Percentiles rank a stretch among this genome's conserved stretches.
These are phyloP conservation scores for Pogostemon cablin DNA, from an alignment of 257 asterid species.

Conservation along the genomic window DNA sequence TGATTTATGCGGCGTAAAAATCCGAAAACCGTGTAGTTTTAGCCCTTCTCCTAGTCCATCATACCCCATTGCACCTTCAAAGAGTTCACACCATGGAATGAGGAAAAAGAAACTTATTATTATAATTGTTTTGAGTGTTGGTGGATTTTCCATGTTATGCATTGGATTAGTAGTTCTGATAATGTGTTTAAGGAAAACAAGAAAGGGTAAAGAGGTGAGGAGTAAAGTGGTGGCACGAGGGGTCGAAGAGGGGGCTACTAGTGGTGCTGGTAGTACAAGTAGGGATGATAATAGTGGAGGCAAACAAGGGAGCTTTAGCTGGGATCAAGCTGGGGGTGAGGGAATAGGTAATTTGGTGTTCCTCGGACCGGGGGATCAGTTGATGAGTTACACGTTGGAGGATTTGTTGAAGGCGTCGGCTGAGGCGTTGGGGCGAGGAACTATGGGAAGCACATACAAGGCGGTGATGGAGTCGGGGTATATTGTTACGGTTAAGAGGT, in stretches of 20 bases:
- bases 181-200: conserved; percentile 38
- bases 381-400: conserved; percentile 78
- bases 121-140: conserved; percentile 48
- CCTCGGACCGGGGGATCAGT: conserved; percentile 87
- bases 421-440: conserved; percentile 93
- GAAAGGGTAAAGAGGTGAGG: conserved; percentile 29
- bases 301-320: conserved; percentile 63
- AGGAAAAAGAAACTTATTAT: conserved; percentile 45
- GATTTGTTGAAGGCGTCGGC: conserved; percentile 97
- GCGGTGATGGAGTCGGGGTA: conserved; percentile 97
- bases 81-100: conserved; percentile 11
- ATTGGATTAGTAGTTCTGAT: conserved; percentile 30
- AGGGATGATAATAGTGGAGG: conserved; percentile 46
- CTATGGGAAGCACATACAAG: conserved; percentile 87
- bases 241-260: conserved; percentile 39
- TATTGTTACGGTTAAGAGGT: conserved; percentile 92
- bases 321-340: conserved; percentile 73
- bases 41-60: conserved; percentile 60
- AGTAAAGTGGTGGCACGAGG: conserved; percentile 44
- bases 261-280: conserved; percentile 37
- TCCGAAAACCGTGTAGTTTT: conserved; percentile 44
- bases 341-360: conserved; percentile 77
- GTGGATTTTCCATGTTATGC: conserved; percentile 49
- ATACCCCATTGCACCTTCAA: conserved; percentile 35
- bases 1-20: conserved; percentile 58